These are phyloP conservation scores for Bruguiera hainesii DNA, from an alignment of 441 rosid species.

Conservation along the genomic window DNA sequence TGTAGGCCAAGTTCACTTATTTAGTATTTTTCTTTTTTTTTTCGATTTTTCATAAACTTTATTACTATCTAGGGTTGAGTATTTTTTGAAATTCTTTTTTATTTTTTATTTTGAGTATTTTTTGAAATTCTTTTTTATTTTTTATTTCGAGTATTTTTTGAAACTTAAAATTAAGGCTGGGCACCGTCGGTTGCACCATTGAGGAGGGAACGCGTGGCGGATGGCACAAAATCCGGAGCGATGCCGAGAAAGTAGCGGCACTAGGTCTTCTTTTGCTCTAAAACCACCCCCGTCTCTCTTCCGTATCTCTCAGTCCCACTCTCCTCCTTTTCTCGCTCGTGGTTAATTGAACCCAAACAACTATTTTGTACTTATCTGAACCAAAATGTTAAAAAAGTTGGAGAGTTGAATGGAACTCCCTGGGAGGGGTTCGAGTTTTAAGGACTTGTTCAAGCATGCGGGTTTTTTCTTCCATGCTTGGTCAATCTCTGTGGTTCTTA, in stretches of 20 bases:
- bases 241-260: constrained; percentile 54
- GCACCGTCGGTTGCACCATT: constrained; percentile 69
- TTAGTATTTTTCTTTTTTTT: too few species aligned
- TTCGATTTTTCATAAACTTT: too few species aligned
- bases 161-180: constrained; percentile 23
- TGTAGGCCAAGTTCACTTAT: background rate
- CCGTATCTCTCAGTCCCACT: background rate
- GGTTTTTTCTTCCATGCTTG: background rate
- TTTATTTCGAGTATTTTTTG: background rate
- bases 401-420: constrained; percentile 21
- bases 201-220: constrained; percentile 52
- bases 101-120: background rate
- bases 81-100: too few species aligned
- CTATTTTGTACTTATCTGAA: constrained; percentile 35
- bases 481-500: background rate
- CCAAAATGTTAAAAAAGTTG: constrained; percentile 21
- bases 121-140: too few species aligned
- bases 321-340: background rate
- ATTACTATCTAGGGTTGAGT: too few species aligned
- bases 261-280: constrained; percentile 34
- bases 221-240: constrained; percentile 69
- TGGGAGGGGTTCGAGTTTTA: constrained; percentile 30
- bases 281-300: constrained; percentile 16
- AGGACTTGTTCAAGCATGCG: constrained; percentile 16
- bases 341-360: constrained; percentile 32